These are phyloP conservation scores for Heliamphora exappendiculata DNA, from an alignment of 148 eudicot genomes.

Conservation along the genomic window DNA sequence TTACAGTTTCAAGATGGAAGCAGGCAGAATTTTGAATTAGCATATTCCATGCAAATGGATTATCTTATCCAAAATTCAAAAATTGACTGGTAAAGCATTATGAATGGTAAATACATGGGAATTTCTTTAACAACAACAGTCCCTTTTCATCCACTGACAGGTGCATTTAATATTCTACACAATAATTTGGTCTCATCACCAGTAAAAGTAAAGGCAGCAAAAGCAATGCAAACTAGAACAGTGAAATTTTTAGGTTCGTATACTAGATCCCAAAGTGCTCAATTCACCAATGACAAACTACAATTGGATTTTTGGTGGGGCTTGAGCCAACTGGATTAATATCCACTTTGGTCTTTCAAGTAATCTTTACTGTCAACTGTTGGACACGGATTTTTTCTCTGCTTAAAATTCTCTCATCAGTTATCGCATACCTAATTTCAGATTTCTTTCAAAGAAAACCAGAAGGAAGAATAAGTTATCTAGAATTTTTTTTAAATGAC, in stretches of 20 bases:
- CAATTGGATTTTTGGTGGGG: neutral
- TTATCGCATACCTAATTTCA: neutral
- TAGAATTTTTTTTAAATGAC: neutral
- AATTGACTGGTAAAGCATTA: neutral
- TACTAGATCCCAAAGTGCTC: neutral
- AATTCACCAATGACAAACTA: no score
- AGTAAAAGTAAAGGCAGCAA: neutral
- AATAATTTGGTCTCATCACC: neutral
- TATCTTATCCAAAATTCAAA: neutral
- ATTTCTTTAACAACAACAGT: neutral
- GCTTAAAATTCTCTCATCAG: neutral
- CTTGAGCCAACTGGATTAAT: neutral
- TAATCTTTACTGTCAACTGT: neutral
- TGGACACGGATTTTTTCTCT: neutral
- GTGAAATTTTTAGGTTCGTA: neutral
- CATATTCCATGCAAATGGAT: neutral
- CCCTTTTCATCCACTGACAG: neutral
- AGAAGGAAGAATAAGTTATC: neutral
- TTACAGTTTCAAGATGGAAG: neutral
- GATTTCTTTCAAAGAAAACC: neutral
- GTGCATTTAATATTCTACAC: neutral
- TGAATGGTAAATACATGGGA: neutral
- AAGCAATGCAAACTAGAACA: neutral
- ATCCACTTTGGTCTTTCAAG: slow-evolving; percentile 2
- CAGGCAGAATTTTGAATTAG: neutral